Percentiles rank a stretch among this genome's conserved stretches.
Evolutionary conservation across 345 rosid genomes (phyloP).

Genomic region (Acer negundo): DNA sequence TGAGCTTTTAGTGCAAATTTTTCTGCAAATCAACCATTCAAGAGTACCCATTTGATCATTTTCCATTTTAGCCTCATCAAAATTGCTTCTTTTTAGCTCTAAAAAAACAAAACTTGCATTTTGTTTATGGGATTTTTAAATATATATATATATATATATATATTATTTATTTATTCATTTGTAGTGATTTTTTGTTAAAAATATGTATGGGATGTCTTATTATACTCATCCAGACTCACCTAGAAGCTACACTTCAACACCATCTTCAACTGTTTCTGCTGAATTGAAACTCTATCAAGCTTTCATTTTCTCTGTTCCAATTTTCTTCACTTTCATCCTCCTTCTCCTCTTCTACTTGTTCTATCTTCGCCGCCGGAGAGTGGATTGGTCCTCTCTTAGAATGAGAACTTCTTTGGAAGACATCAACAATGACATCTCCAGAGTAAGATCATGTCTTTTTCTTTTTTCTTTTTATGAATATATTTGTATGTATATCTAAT

Average conservation of each 20-base stretch:
- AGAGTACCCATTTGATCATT: not conserved
- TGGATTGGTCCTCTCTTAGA: constrained; percentile 66
- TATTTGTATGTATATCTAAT: not conserved
- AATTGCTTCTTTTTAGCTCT: not conserved
- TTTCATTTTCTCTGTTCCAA: constrained; percentile 75
- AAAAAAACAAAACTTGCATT: not conserved
- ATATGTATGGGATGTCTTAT: constrained; percentile 41
- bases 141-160: no score
- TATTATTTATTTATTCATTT: not conserved
- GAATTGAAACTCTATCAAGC: constrained; percentile 79
- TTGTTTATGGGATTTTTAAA: not conserved
- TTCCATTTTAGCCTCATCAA: not conserved
- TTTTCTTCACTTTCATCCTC: constrained; percentile 72
- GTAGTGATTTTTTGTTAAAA: not conserved
- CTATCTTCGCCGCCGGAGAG: constrained; percentile 73
- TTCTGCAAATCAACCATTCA: not conserved
- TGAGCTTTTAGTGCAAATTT: not conserved
- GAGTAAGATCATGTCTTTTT: constrained; percentile 30
- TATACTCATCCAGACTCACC: constrained; percentile 27
- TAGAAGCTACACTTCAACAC: constrained; percentile 23
- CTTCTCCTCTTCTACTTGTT: constrained; percentile 76
- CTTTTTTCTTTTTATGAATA: not conserved
- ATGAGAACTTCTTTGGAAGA: constrained; percentile 41
- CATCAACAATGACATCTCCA: constrained; percentile 26
- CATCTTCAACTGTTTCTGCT: constrained; percentile 35